Conservation (phyloP, 2,329 filamentous ascomycete species). For the Xenosphaeropsis pyriputrescens region DNA sequence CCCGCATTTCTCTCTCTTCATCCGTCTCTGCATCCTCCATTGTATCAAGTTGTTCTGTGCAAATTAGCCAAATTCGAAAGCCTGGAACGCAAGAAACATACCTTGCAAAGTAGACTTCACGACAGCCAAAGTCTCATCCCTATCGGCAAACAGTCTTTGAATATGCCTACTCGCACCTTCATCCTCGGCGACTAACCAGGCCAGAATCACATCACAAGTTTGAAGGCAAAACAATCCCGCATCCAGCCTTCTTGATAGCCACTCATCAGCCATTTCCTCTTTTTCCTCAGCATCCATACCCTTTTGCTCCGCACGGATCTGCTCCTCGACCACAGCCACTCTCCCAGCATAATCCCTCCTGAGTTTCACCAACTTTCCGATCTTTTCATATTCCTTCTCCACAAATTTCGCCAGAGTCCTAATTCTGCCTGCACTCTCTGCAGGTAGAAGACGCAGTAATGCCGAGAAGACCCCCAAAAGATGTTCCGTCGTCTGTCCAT, state of each 20-base stretch:
- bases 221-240: slow-evolving; percentile 76
- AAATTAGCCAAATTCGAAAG: slow-evolving; percentile 6
- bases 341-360: slow-evolving; percentile 55
- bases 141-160: slow-evolving; percentile 45
- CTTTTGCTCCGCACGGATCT: slow-evolving; percentile 43
- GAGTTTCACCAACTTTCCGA: slow-evolving; percentile 54
- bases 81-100: slow-evolving; percentile 15
- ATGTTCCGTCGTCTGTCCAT: slow-evolving; percentile 57
- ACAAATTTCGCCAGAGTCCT: slow-evolving; percentile 86
- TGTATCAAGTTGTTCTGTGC: slow-evolving; percentile 42
- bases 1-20: slow-evolving; percentile 36
- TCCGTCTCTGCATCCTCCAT: slow-evolving; percentile 36
- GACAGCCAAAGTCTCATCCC: slow-evolving; percentile 47
- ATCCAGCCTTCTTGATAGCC: slow-evolving; percentile 62
- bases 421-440: slow-evolving; percentile 64
- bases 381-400: slow-evolving; percentile 86
- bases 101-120: slow-evolving; percentile 55
- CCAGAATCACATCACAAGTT: slow-evolving; percentile 69
- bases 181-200: slow-evolving; percentile 89
- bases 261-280: slow-evolving; percentile 51
- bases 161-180: slow-evolving; percentile 55
- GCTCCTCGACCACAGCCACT: slow-evolving; percentile 45
- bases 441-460: slow-evolving; percentile 66
- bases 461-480: slow-evolving; percentile 74
- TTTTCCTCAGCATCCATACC: slow-evolving; percentile 39